Evolutionary conservation across 768 basidiomycete species (phyloP), one percentile per base, ranked within the genome.

Genomic region (Termitomyces heimii): DNA sequence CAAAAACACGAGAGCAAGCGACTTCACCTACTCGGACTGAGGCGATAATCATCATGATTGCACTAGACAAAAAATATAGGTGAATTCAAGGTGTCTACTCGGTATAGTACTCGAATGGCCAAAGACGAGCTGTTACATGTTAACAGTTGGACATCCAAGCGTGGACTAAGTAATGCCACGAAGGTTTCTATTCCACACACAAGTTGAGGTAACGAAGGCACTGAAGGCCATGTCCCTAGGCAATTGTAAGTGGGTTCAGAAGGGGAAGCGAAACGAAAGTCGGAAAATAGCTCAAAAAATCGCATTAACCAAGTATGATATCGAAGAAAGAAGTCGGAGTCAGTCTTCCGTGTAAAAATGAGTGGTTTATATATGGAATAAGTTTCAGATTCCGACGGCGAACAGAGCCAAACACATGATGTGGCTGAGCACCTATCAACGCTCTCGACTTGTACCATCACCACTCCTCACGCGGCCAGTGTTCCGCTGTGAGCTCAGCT

Each of bases 171-270:
- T 72, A 69, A 59, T 54, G 57, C 58, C 60, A 58, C 12, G 16
- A 47, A 62, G 52, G 55, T 80, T 49, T 35, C 66, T 89, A 80
- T 89, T 76, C 88, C 88, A 89, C 85, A 59, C 75, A 75, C 86
- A 76, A 83, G 86, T 87, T 80, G 71, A 84, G 83, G 86, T 71
- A 80, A 88, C 87, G 85, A 89, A 80, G 82, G 88, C 86, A 86
- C 63, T 59, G 71, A 68, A 62, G 67, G 84, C 88, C 77, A 71
- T 89, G 87, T 87, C 75, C 81, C 88, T 81, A 86, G 88, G 86
- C 86, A 79, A 74, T 69, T 74, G 84, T 75, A 75, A 75, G 85
- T 88, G 87, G 87, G 58, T 32, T 64, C 54, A 55, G 59, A 49
- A 2, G 14, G 39, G 9, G n/a, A 62, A 48, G 14, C 55, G 48